A percentile compares a stretch with the other conserved stretches of the same genome.
Evolutionary conservation across 305 asterid species (phyloP).

Genomic region (Fraxinus baroniana): DNA sequence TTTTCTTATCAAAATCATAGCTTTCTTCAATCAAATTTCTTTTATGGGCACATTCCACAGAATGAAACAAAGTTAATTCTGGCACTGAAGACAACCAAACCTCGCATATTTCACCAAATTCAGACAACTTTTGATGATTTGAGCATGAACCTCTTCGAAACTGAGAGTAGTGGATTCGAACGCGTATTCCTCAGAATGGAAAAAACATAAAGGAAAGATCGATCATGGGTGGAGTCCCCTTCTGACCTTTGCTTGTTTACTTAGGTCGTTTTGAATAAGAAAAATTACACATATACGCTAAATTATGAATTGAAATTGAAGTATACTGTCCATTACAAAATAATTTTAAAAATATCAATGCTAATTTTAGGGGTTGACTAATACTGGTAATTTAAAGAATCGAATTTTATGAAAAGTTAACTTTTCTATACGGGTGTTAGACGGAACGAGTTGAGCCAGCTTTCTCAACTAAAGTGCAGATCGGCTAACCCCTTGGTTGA

Average conservation of each 20-base stretch:
- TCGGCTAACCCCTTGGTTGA: not conserved
- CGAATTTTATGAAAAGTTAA: too few species aligned
- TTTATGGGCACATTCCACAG: slow-evolving; percentile 34
- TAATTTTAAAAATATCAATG: too few species aligned
- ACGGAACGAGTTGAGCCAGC: too few species aligned
- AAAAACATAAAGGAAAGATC: slow-evolving; percentile 11
- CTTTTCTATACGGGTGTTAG: too few species aligned
- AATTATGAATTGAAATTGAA: not conserved
- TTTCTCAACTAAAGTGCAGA: too few species aligned
- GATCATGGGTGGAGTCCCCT: not conserved
- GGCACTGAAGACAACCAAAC: slow-evolving; percentile 66
- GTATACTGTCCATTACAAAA: too few species aligned
- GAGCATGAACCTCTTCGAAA: slow-evolving; percentile 46
- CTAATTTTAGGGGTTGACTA: too few species aligned
- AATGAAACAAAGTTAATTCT: slow-evolving; percentile 32
- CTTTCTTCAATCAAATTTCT: slow-evolving; percentile 30
- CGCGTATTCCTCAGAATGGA: slow-evolving; percentile 37
- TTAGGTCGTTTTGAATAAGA: too few species aligned
- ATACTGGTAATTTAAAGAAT: too few species aligned
- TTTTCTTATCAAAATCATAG: slow-evolving; percentile 8
- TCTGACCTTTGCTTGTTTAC: not conserved
- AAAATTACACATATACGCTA: too few species aligned
- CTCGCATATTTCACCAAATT: slow-evolving; percentile 62
- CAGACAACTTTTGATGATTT: slow-evolving; percentile 61
- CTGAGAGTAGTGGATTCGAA: not conserved